Percentiles rank a stretch among this genome's conserved stretches.
phyloP scores from a whole-genome alignment of 1,284 basidiomycete genomes.

The Sporisorium scitamineum region DNA sequence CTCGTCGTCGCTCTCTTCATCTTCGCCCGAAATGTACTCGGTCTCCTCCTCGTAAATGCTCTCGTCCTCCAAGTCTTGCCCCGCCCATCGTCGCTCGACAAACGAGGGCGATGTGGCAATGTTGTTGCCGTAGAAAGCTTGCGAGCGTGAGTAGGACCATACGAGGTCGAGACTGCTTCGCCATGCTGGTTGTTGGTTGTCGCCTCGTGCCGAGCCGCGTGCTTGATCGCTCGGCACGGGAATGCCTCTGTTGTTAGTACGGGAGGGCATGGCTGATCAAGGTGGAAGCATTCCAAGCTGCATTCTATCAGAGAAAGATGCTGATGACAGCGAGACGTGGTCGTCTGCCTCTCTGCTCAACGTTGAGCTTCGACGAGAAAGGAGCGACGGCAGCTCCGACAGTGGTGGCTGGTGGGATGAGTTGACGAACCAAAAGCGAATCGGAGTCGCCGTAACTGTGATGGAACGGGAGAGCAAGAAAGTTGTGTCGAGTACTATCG shows the following conservation, averaged over 20 bases:
- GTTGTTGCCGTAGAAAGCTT: slow-evolving; percentile 69
- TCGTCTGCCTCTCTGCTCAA: too few species aligned
- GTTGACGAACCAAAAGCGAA: background rate
- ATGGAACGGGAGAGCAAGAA: background rate
- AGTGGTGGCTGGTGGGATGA: background rate
- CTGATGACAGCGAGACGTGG: background rate
- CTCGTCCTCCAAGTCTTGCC: slow-evolving; percentile 61
- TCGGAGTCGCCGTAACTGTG: background rate
- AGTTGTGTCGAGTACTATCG: too few species aligned
- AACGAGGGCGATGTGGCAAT: slow-evolving; percentile 67
- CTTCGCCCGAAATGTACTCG: slow-evolving; percentile 41
- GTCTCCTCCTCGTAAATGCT: slow-evolving; percentile 54
- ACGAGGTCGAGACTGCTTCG: slow-evolving; percentile 62
- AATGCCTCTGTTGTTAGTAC: slow-evolving; percentile 32
- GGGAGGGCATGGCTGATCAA: slow-evolving; percentile 22
- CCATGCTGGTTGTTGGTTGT: slow-evolving; percentile 56
- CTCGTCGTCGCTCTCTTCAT: slow-evolving; percentile 29
- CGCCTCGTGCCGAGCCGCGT: slow-evolving; percentile 13
- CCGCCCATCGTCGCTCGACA: slow-evolving; percentile 63
- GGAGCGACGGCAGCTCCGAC: background rate
- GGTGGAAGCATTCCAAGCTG: background rate
- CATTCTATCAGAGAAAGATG: slow-evolving; percentile 13
- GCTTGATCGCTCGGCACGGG: slow-evolving; percentile 41
- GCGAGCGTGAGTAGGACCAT: slow-evolving; percentile 68
- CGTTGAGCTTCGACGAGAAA: background rate